These are phyloP conservation scores for Neurospora sp. DNA, from an alignment of 495 filamentous ascomycete genomes.

Conservation along the genomic window DNA sequence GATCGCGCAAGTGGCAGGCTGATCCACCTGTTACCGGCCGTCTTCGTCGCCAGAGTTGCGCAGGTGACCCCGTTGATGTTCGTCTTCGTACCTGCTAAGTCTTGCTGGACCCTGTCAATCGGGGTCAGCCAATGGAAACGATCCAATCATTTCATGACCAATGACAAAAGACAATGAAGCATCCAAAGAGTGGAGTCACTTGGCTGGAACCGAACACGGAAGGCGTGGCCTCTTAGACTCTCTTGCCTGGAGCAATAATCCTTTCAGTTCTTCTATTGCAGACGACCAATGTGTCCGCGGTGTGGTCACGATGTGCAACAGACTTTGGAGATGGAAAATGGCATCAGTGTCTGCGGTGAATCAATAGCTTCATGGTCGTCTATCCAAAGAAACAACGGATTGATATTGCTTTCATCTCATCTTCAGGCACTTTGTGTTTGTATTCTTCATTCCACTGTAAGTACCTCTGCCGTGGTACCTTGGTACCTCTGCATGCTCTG, in stretches of 20 bases:
- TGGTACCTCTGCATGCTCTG: neutral
- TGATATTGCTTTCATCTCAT: neutral
- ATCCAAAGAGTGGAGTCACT: neutral
- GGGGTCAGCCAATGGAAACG: neutral
- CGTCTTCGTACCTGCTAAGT: neutral
- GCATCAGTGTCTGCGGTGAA: neutral
- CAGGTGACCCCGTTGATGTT: neutral
- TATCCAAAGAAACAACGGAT: neutral
- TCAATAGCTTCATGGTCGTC: neutral
- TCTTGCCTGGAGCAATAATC: neutral
- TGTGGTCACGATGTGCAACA: neutral
- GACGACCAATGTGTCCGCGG: neutral
- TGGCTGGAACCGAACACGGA: neutral
- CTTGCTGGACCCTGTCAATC: neutral
- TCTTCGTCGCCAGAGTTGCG: neutral
- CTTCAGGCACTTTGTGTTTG: too few relatives aligned
- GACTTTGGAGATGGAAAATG: neutral
- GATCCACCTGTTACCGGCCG: slow-evolving; percentile 6
- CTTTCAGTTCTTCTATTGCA: neutral
- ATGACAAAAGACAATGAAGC: neutral
- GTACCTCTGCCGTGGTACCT: neutral
- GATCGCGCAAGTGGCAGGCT: slow-evolving; percentile 11
- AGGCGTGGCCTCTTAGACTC: neutral
- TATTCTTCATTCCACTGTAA: neutral
- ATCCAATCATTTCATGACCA: neutral